These are phyloP conservation scores for Colletotrichum sp. DNA, from an alignment of 2,329 filamentous ascomycete genomes.

Conservation along the genomic window DNA sequence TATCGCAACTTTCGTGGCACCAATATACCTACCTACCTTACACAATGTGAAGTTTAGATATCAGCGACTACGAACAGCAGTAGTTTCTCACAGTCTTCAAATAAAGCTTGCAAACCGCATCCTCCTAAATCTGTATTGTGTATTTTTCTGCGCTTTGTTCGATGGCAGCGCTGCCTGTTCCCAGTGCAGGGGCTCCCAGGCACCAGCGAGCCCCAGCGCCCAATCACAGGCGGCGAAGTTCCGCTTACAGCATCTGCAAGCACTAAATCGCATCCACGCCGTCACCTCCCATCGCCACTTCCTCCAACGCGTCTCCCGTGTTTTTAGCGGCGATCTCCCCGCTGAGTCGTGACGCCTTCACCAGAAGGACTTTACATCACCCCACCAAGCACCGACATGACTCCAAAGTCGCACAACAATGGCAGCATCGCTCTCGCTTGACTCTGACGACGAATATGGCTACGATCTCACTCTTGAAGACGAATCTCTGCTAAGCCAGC, in stretches of 20 bases:
- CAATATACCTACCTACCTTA: too few relatives aligned
- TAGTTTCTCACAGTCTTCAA: too few relatives aligned
- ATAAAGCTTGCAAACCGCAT: too few relatives aligned
- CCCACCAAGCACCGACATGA: neutral
- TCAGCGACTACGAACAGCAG: too few relatives aligned
- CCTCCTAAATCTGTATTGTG: too few relatives aligned
- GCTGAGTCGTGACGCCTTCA: slow-evolving; percentile 10
- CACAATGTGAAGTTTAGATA: too few relatives aligned
- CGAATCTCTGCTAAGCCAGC: slow-evolving; percentile 43
- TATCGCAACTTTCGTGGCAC: too few relatives aligned
- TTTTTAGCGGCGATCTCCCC: slow-evolving; percentile 6
- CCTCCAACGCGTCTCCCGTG: neutral
- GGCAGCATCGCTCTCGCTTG: slow-evolving; percentile 18
- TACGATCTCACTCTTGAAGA: slow-evolving; percentile 54
- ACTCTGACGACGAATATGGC: slow-evolving; percentile 49
- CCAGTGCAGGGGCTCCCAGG: fast-evolving
- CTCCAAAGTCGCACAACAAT: neutral
- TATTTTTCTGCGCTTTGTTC: too few relatives aligned
- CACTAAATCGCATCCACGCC: neutral
- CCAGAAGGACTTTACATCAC: neutral
- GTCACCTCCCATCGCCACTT: neutral
- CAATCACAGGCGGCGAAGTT: neutral
- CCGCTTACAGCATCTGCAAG: neutral
- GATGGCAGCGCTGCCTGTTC: neutral
- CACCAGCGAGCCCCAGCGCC: neutral